Percentiles rank a stretch among this genome's conserved stretches.
Evolutionary conservation across 2,329 filamentous ascomycete genomes (phyloP).

Genomic region (Ambrosiella xylebori): DNA sequence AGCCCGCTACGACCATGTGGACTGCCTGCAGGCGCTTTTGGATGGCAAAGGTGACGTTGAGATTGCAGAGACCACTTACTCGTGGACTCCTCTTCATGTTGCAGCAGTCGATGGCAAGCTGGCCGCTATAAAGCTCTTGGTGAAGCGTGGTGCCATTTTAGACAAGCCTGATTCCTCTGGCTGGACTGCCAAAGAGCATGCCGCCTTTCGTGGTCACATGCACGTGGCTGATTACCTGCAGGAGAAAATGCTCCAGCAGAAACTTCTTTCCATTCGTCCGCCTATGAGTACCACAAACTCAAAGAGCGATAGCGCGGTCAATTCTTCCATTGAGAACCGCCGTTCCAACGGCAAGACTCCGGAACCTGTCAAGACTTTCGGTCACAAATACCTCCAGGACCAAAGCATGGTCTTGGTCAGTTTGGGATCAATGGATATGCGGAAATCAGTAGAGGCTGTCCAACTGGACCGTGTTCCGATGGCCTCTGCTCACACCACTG

Average conservation of each 20-base stretch:
- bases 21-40: slow-evolving; percentile 64
- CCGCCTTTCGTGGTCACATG: slow-evolving; percentile 75
- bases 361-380: slow-evolving; percentile 85
- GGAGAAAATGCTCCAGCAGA: slow-evolving; percentile 17
- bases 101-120: slow-evolving; percentile 79
- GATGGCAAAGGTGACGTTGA: slow-evolving; percentile 61
- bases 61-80: slow-evolving; percentile 64
- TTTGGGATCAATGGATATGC: slow-evolving; percentile 84
- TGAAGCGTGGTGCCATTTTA: slow-evolving; percentile 61
- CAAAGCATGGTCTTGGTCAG: slow-evolving; percentile 84
- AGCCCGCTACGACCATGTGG: slow-evolving; percentile 67
- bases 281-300: slow-evolving; percentile 14
- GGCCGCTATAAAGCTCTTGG: slow-evolving; percentile 55
- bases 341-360: slow-evolving; percentile 40
- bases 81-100: slow-evolving; percentile 91
- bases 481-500: slow-evolving; percentile 73
- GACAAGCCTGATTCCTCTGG: slow-evolving; percentile 67
- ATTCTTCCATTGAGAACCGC: slow-evolving; percentile 43
- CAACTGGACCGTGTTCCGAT: slow-evolving; percentile 78
- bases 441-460: slow-evolving; percentile 65
- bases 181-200: slow-evolving; percentile 89
- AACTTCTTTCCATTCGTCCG: background rate
- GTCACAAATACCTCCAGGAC: slow-evolving; percentile 81
- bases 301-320: background rate
- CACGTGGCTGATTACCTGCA: slow-evolving; percentile 53